phyloP scores from a whole-genome alignment of 1,139 yeast species.

The Geotrichum phurueaensis region DNA sequence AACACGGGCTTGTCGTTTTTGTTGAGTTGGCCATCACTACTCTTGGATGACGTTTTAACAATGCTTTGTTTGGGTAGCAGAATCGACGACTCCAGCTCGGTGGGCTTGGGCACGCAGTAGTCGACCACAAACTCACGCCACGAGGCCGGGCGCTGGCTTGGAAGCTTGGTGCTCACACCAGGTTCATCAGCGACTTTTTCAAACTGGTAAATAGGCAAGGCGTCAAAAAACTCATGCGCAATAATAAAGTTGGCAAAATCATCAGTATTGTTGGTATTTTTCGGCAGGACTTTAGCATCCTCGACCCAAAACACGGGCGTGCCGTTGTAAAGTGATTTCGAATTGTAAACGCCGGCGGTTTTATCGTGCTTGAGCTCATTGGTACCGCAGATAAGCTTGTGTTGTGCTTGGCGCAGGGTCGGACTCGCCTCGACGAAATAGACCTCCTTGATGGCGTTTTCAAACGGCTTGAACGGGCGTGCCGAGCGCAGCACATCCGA shows the following conservation, averaged over 20 bases:
- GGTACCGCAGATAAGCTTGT: constrained; percentile 44
- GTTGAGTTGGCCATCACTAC: constrained; percentile 15
- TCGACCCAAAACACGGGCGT: constrained; percentile 62
- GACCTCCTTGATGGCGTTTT: constrained; percentile 37
- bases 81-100: constrained; percentile 19
- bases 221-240: constrained; percentile 87
- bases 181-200: constrained; percentile 43
- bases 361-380: constrained; percentile 24
- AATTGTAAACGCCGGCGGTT: constrained; percentile 36
- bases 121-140: constrained; percentile 80
- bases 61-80: constrained; percentile 31
- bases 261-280: constrained; percentile 27
- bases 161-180: constrained; percentile 11
- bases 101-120: constrained; percentile 30
- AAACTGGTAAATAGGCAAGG: constrained; percentile 72
- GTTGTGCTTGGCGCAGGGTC: constrained; percentile 55
- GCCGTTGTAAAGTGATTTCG: constrained; percentile 43
- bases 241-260: constrained; percentile 53
- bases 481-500: constrained; percentile 48
- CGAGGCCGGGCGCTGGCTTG: constrained; percentile 39
- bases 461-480: constrained; percentile 29
- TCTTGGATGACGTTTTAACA: constrained; percentile 18
- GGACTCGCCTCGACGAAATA: constrained; percentile 69
- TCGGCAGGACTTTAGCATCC: constrained; percentile 51
- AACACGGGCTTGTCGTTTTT: constrained; percentile 42